Base-by-base conservation (phyloP, 2,329 filamentous ascomycete genomes). In the Trichoderma endophyticum region DNA sequence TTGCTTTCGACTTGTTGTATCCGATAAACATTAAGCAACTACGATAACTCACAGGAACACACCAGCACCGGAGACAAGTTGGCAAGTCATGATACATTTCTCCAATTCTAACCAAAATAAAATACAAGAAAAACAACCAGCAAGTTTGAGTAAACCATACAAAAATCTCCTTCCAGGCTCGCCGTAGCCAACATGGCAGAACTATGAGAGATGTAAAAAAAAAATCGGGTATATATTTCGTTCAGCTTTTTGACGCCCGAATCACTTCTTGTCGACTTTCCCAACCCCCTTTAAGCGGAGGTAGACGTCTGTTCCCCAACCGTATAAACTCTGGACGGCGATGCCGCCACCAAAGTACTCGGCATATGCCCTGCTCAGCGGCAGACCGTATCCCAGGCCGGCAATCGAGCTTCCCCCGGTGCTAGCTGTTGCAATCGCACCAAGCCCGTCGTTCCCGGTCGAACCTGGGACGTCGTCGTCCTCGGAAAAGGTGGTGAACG, bases 301-400 rank as follows among this genome's bases (percentile, higher is more conserved):
- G 77, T 92, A 92, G 1, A 92, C 90, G 78, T 92, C 90, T 6
- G 89, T 90, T 4, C 89, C 96, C 96, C 96, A 99, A 4, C 96
- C 95, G 84, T 94, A 96, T 61, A 98, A 82, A 80, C 94, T 98
- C 86, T 99, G 95, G n/a, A 99, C 91, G 5, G 91, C 91, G 72
- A 99, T 96, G 3, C 95, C 95, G 0, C 96, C 96, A 2, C 96
- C 96, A 84, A 99, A 99, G 78, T 98, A 99, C 84, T 99, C 95
- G 0, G 96, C 96, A 79, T 99, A 99, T 0, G 96, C 95, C 73
- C 96, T 88, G 68, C 94, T 94, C 26, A 99, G 83, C 1, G 96
- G 96, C 74, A 99, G 80, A 0, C 96, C 96, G 80, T 99, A 99
- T 1, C 96, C 96, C 63, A 99, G 82, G 0, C 96, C 96, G 0